phyloP scores from a whole-genome alignment of 768 basidiomycete genomes.

The Austroboletus festivus region DNA sequence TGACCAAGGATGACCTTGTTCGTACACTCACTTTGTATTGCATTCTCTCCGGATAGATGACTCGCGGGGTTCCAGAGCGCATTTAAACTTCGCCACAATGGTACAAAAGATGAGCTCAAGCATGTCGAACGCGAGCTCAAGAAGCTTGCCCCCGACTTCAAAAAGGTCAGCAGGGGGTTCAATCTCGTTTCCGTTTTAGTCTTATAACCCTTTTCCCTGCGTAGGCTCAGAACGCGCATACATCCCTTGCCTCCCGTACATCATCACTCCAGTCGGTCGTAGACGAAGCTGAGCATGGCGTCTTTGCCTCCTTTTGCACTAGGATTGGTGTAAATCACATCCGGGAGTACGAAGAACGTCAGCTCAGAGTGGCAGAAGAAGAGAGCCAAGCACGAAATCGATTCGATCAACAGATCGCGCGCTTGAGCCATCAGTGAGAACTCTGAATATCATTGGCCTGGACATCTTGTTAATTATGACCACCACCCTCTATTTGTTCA shows the following conservation, averaged over 20 bases:
- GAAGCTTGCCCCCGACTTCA: constrained; percentile 62
- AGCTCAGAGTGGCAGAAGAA: constrained; percentile 83
- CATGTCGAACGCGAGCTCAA: constrained; percentile 72
- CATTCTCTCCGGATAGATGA: not conserved
- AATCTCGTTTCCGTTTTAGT: not conserved
- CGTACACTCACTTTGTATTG: constrained; percentile 18
- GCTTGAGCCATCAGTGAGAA: constrained; percentile 76
- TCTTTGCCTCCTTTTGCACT: constrained; percentile 77
- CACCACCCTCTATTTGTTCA: not conserved
- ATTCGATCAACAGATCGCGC: constrained; percentile 82
- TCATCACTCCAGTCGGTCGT: constrained; percentile 53
- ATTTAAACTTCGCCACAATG: constrained; percentile 69
- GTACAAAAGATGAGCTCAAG: constrained; percentile 81
- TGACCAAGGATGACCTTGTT: constrained; percentile 83
- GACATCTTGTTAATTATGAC: constrained; percentile 6
- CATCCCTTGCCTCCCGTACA: constrained; percentile 52
- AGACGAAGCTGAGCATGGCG: constrained; percentile 73
- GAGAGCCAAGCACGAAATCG: constrained; percentile 81
- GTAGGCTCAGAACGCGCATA: constrained; percentile 55
- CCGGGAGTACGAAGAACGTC: constrained; percentile 90
- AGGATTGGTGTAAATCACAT: constrained; percentile 79
- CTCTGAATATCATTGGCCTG: constrained; percentile 18
- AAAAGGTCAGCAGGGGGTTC: constrained; percentile 51
- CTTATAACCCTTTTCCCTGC: not conserved
- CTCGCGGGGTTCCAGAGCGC: constrained; percentile 51